Evolutionary conservation across 257 asterid genomes (phyloP), one percentile per base, ranked within the genome.

Genomic region (Rehmannia glutinosa): DNA sequence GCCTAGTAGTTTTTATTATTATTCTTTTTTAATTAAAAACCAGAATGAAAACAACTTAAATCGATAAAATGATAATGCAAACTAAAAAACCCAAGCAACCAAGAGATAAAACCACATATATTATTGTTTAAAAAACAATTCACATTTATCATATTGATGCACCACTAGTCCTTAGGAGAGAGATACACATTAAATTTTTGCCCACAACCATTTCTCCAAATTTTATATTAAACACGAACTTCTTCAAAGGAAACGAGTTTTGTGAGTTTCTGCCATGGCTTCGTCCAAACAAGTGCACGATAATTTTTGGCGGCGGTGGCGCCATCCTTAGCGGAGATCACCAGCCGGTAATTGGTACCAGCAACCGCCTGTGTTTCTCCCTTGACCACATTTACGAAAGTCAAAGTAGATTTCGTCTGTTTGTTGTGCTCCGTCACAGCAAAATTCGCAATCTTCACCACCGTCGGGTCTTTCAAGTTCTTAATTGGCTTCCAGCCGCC

Each of bases 371-470:
- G n/a, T n/a, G n/a, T n/a, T n/a, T n/a, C n/a, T n/a, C n/a, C n/a
- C n/a, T n/a, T n/a, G 19, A 75, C 24, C 23, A 75, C 81, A 6
- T 32, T 10, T 47, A 55, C 51, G 20, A 77, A 74, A 8, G 10
- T 46, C 70, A 77, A 42, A 0, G 36, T 13, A n/a, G 64, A 6
- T 1, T 66, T 27, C 0, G 52, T 43, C 58, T 49, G 16, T 6
- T 73, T 58, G 73, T 80, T 80, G 77, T 73, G 50, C 71, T 62
- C 62, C 42, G 41, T 13, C 52, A 80, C 75, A 21, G 82, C 83
- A 1, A 49, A 80, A 4, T 66, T 51, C 6, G 72, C 83, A 13
- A 77, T 54, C 32, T 56, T 41, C 41, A 66, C 65, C 55, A 80
- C 72, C 11, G 13, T 2, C 25, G 73, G 65, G 30, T 55, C 73